Base-by-base conservation (phyloP, 805 yeast species). In the Schwanniomyces vanrijiae region DNA sequence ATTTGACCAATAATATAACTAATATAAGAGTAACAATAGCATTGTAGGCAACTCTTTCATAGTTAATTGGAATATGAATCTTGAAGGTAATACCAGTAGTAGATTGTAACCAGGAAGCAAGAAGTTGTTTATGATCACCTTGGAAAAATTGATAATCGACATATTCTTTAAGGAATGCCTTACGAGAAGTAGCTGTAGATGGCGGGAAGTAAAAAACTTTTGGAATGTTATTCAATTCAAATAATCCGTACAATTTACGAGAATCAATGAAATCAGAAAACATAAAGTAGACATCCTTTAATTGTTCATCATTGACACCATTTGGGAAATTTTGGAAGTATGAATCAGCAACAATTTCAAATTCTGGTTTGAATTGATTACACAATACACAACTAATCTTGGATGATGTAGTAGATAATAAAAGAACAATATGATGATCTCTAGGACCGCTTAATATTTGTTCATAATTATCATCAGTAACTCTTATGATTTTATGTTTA, bases 361-460 rank as follows among this genome's bases (percentile, higher is more conserved):
- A 88, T 37, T 77, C 79, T 2, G 97, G 96, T 21, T 77, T 81
- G 55, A 87, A 77, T 37, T 83, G 82, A 8, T 69, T 55, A 76
- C 99, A 94, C 43, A 88, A 71, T 1, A 72, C 71, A 70, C 99
- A 94, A 10, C 88, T 88, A 59, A 91, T 78, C 50, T 81, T 80
- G 1, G 89, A 76, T 42, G 83, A 77, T 8, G 84, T 78, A 2
- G 97, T 90, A 0, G 97, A 87, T 50, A 92, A 68, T 46, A 85
- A 75, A 26, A 83, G 58, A 10, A 87, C 75, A n/a, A 88, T 60
- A 33, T 86, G 77, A 64, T 81, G 82, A 56, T 89, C 90, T 58
- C 92, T 77, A 19, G 83, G 80, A 4, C 89, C 88, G 21, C 69
- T 69, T 46, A 89, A 68, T 18, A 84, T 60, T 13, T 69, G 65